These are phyloP conservation scores for Cephalotrichum gorgonifer DNA, from an alignment of 2,329 filamentous ascomycete genomes.

Conservation along the genomic window DNA sequence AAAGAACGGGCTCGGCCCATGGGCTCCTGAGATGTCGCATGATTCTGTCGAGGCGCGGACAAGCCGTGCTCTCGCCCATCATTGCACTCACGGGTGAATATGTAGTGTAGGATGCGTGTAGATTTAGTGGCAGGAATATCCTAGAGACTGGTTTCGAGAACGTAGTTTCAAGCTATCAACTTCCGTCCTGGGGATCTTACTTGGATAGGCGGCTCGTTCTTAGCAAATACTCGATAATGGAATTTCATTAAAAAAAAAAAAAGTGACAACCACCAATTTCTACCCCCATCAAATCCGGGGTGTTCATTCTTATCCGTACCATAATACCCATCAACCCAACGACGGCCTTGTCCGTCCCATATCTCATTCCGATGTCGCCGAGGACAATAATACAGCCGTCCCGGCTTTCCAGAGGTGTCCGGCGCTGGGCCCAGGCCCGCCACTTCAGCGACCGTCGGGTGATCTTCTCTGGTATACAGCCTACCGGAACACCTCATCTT, in stretches of 20 bases:
- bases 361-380: background rate
- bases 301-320: background rate
- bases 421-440: background rate
- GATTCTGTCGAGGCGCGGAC: background rate
- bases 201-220: background rate
- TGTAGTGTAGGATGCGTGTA: conserved; percentile 1
- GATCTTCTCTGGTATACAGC: conserved; percentile 95
- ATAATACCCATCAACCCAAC: background rate
- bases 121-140: background rate
- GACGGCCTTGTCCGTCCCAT: background rate
- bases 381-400: background rate
- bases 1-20: conserved; percentile 32
- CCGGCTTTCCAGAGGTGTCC: background rate
- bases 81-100: background rate
- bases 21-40: background rate
- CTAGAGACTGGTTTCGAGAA: no score
- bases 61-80: background rate
- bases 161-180: no score
- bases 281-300: background rate
- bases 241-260: background rate
- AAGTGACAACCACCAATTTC: background rate
- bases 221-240: background rate
- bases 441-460: conserved; percentile 19
- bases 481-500: conserved; percentile 85
- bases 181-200: background rate